These are phyloP conservation scores for Alisma plantagoaquatica DNA, from an alignment of 106 monocot species.

Conservation along the genomic window DNA sequence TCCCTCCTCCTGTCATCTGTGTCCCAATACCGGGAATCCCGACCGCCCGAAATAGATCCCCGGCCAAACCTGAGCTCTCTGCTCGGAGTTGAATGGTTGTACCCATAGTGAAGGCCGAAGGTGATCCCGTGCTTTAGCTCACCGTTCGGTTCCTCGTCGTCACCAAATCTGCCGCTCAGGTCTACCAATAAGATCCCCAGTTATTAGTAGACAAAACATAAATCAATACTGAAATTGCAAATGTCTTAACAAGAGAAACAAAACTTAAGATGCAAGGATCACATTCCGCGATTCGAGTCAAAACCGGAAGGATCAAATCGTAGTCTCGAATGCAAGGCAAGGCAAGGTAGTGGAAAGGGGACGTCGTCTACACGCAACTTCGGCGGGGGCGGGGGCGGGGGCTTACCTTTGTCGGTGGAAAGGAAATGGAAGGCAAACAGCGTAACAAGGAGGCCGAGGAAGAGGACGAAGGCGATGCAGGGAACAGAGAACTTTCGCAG, in stretches of 20 bases:
- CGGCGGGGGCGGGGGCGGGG: background rate
- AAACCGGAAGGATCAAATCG: background rate
- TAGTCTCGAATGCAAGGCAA: background rate
- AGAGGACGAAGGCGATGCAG: constrained; percentile 17
- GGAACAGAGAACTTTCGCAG: constrained; percentile 6
- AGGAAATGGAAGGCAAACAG: constrained; percentile 9
- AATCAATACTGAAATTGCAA: background rate
- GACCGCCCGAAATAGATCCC: constrained; percentile 17
- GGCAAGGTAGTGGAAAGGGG: too few species aligned
- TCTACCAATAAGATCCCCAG: constrained; percentile 6
- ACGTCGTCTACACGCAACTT: too few species aligned
- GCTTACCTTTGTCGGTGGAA: background rate
- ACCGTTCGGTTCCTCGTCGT: background rate
- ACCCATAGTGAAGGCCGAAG: background rate
- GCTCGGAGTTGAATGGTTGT: constrained; percentile 11
- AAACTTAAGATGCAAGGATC: background rate
- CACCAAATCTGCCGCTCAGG: constrained; percentile 3
- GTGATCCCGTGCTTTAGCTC: background rate
- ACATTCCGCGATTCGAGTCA: background rate
- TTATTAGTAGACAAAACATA: background rate
- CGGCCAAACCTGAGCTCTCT: constrained; percentile 43
- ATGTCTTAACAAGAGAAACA: too few species aligned
- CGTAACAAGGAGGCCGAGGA: constrained; percentile 12
- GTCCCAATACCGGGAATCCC: constrained; percentile 66
- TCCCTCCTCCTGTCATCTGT: constrained; percentile 56